Base-by-base conservation (phyloP, 495 filamentous ascomycete species). In the Amphirosellinia nigrospora region DNA sequence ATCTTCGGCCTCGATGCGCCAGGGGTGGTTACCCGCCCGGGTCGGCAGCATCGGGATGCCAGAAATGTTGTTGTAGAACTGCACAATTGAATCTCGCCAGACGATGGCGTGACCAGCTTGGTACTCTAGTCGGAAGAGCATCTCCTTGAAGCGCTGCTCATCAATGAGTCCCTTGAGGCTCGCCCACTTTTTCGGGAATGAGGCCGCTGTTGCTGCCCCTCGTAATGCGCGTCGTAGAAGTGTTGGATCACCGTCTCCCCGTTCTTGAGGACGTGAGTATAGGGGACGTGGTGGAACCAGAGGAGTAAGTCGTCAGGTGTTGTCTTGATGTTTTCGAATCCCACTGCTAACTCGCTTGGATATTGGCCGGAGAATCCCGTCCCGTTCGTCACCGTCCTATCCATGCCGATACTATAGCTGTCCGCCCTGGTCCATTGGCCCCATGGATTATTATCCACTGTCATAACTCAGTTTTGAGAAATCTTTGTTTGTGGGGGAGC, bases 271-370 rank as follows among this genome's bases (percentile, higher is more conserved):
- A 74, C 78, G 48, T 91, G 86, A 0, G 89, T 92, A 71, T 91
- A 93, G 23, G 83, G 82, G 0, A 93, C 90, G 74, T 93, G 91
- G 74, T 93, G 91, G 80, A 93, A 93, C 91, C 90, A 93, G 7
- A 93, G 79, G 0, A 92, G 74, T 7, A 93, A 81, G 52, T 93
- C 80, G 66, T 93, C 91, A 0, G 91, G 90, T 2, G 91, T 92
- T 0, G 86, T 89, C 6, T 86, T 84, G 46, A 89, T 80, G 50
- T 84, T 81, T 60, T 93, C 91, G 70, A 82, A 92, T 76, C 78
- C 76, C 0, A 73, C 68, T 0, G 86, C 85, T 2, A 93, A 73
- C 59, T 90, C 88, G 4, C 79, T 70, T 2, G 91, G 88, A 74
- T 93, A 93, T 68, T 91, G 89, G 10, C 89, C 88, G 0, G 89